Evolutionary conservation across 768 basidiomycete genomes (phyloP), one percentile per base, ranked within the genome.

Genomic region (Lactarius indigo): DNA sequence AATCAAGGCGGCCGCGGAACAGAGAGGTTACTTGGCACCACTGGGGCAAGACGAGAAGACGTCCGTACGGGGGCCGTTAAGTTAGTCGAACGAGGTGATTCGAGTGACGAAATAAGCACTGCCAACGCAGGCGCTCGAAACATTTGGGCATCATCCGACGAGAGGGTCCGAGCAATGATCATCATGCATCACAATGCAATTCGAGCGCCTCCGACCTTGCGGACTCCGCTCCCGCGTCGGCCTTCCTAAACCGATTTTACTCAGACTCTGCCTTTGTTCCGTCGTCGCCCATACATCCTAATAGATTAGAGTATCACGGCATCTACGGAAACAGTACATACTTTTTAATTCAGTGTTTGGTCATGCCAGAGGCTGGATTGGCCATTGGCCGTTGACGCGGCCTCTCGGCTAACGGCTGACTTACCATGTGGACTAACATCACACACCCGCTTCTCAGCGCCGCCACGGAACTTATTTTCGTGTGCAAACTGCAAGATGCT

Each of bases 31-130:
- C 59, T 20, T 55, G 39, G 26, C 58, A 37, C 30, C 31, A 18
- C 31, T 63, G 61, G 65, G 30, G 41, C 50, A 63, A 42, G 31
- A 63, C 33, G 58, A 59, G 31, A 44, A 55, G 63, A 12, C 31
- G 57, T 3, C 61, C 39, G 20, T 63, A 47, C 66, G 66, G 66
- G 63, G 58, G 62, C 66, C 66, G 66, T 59, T n/a, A 18, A 63
- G 66, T 59, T n/a, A 18, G 66, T 35, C 28, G 62, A 39, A 59
- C 37, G 42, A 59, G 35, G 41, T 41, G 64, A 13, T 31, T 44
- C 9, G 33, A 15, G 56, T 31, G 47, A 59, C 8, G 58, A 68
- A 59, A 47, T 59, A 68, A 64, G 62, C 57, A 63, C 52, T 1
- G 35, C 26, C 41, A 68, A 41, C 26, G 17, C 15, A 30, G 26